Conservation (phyloP, 2,329 filamentous ascomycete genomes). For the Aureobasidium sp. region DNA sequence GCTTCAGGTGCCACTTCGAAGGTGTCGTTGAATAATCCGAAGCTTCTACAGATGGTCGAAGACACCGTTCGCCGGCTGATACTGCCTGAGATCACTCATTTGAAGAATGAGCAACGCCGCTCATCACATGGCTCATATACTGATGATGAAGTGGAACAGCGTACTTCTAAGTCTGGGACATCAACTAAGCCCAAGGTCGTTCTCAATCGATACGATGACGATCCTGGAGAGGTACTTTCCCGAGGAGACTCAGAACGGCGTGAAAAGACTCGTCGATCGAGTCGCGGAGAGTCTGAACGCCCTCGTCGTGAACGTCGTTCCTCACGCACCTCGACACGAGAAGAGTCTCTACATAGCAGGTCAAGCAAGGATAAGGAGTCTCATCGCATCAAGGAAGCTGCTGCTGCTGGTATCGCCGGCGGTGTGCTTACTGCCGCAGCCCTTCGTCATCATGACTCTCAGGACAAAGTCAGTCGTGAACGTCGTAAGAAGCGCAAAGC, state of each 20-base stretch:
- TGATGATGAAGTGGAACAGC: conserved; percentile 41
- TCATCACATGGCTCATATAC: conserved; percentile 53
- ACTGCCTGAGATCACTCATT: conserved; percentile 78
- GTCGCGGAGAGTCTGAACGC: conserved; percentile 34
- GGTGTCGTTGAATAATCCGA: conserved; percentile 79
- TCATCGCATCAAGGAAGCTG: conserved; percentile 39
- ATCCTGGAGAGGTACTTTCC: conserved; percentile 50
- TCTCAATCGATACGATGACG: conserved; percentile 48
- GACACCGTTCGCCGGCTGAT: conserved; percentile 87
- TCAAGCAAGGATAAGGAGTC: conserved; percentile 42
- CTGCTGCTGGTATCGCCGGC: conserved; percentile 46
- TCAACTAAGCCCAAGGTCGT: conserved; percentile 53
- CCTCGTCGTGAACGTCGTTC: conserved; percentile 12
- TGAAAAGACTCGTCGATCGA: conserved; percentile 46
- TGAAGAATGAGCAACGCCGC: conserved; percentile 84
- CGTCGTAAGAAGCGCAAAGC: conserved; percentile 39
- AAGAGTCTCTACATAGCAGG: conserved; percentile 28
- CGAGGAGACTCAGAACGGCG: conserved; percentile 41
- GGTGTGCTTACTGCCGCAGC: conserved; percentile 54
- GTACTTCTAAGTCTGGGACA: conserved; percentile 53
- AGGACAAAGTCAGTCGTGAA: conserved; percentile 41
- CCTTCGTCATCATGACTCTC: conserved; percentile 57
- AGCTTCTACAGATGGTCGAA: conserved; percentile 82
- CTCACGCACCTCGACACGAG: conserved; percentile 11
- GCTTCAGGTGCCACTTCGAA: conserved; percentile 47